Evolutionary conservation across 2,329 filamentous ascomycete genomes (phyloP).

Genomic region (Epichloe festucae): DNA sequence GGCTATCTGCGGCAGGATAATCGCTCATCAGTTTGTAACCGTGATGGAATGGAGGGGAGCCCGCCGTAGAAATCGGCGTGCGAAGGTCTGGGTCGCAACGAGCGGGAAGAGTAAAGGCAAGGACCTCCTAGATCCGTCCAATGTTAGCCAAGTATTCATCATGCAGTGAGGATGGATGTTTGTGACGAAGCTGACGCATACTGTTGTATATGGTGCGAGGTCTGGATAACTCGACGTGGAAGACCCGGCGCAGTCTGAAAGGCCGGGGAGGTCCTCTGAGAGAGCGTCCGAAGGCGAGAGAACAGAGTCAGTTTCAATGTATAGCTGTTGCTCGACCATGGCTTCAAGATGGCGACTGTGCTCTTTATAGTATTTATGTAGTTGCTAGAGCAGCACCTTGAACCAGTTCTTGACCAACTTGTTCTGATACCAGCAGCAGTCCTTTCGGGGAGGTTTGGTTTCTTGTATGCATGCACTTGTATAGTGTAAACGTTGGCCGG

Average conservation of each 20-base stretch:
- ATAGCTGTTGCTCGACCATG: slow-evolving; percentile 24
- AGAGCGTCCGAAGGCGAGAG: slow-evolving; percentile 20
- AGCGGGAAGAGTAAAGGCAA: slow-evolving; percentile 21
- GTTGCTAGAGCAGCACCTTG: background rate
- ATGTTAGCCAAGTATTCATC: background rate
- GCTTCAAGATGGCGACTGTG: slow-evolving; percentile 8
- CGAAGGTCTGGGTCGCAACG: slow-evolving; percentile 32
- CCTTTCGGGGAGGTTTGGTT: background rate
- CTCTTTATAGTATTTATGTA: background rate
- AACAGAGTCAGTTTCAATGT: slow-evolving; percentile 16
- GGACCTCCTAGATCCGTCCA: slow-evolving; percentile 13
- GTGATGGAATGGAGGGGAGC: slow-evolving; percentile 33
- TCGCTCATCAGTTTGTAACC: slow-evolving; percentile 27
- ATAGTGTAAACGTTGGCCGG: background rate
- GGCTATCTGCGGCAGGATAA: slow-evolving; percentile 24
- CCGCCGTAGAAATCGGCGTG: slow-evolving; percentile 37
- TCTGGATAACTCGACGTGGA: slow-evolving; percentile 17
- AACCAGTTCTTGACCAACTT: background rate
- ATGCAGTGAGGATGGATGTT: background rate
- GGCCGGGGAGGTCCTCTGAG: slow-evolving; percentile 14
- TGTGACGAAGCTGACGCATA: slow-evolving; percentile 13
- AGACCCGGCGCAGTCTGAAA: slow-evolving; percentile 15
- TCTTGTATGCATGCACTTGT: background rate
- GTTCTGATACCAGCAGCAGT: background rate
- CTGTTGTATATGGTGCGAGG: slow-evolving; percentile 18